A percentile compares a stretch with the other conserved stretches of the same genome.
These are phyloP conservation scores for Leptographium lundbergii DNA, from an alignment of 2,329 filamentous ascomycete species.

Conservation along the genomic window DNA sequence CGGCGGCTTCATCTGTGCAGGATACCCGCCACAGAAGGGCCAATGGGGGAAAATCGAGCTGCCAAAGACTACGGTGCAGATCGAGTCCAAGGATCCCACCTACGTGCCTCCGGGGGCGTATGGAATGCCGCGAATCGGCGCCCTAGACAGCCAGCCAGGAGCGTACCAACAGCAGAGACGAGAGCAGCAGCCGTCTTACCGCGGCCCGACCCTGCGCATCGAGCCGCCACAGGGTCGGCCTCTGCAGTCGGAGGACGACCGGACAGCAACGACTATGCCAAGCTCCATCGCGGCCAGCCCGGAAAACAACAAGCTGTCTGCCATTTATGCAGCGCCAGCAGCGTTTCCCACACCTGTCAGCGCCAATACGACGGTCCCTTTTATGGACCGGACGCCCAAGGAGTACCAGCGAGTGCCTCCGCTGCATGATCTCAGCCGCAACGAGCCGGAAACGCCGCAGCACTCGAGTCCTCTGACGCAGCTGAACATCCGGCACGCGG, in stretches of 20 bases:
- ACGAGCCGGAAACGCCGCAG: conserved; percentile 41
- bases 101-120: conserved; percentile 51
- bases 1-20: conserved; percentile 81
- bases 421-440: conserved; percentile 44
- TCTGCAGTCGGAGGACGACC: conserved; percentile 43
- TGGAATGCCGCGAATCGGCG: conserved; percentile 29
- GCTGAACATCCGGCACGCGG: conserved; percentile 38
- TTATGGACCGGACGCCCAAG: conserved; percentile 38
- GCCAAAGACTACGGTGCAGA: conserved; percentile 54
- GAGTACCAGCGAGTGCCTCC: conserved; percentile 47
- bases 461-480: conserved; percentile 40
- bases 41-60: conserved; percentile 67
- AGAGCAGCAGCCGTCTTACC: conserved; percentile 33
- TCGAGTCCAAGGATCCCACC: conserved; percentile 70
- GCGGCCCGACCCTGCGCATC: conserved; percentile 48
- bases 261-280: conserved; percentile 46
- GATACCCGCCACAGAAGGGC: conserved; percentile 72
- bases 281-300: conserved; percentile 46
- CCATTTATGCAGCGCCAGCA: conserved; percentile 33
- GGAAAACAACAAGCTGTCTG: conserved; percentile 46
- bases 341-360: conserved; percentile 51
- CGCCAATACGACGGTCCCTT: conserved; percentile 29
- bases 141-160: conserved; percentile 9
- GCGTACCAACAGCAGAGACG: conserved; percentile 16
- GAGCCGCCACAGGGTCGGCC: conserved; percentile 48